These are phyloP conservation scores for Phytopythium kandeliae DNA, from an alignment of 352 stramenopile genomes.

Conservation along the genomic window DNA sequence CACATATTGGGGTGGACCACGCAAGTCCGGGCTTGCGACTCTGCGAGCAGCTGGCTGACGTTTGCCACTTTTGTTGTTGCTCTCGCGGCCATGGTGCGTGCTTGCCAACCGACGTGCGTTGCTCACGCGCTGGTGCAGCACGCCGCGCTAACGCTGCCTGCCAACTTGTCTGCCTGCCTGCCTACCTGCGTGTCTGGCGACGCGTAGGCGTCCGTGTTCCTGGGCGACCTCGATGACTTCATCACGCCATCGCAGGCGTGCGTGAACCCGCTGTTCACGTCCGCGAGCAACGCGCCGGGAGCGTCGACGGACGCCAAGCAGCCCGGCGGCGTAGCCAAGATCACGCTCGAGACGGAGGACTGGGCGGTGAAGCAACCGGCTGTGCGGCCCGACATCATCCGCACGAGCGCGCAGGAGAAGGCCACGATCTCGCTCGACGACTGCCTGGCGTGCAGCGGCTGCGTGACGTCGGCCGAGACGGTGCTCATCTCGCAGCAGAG, in stretches of 20 bases:
- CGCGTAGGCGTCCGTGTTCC: constrained; percentile 89
- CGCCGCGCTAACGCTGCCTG: no score
- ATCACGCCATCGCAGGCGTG: constrained; percentile 92
- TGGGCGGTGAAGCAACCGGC: constrained; percentile 34
- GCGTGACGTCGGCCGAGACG: constrained; percentile 97
- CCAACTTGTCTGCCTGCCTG: no score
- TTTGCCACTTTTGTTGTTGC: no score
- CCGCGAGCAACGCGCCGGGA: constrained; percentile 14
- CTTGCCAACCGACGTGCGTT: no score
- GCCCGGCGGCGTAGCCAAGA: constrained; percentile 58
- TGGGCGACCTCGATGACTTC: constrained; percentile 93
- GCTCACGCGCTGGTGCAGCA: no score
- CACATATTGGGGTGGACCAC: no score
- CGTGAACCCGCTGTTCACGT: constrained; percentile 91
- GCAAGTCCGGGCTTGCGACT: no score
- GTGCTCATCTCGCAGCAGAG: constrained; percentile 97
- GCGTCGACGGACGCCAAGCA: not conserved
- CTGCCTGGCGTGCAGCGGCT: constrained; percentile 96
- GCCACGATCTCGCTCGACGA: constrained; percentile 94
- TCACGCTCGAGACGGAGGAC: constrained; percentile 71
- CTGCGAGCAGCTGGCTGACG: no score
- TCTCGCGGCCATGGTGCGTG: no score
- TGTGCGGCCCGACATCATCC: constrained; percentile 73
- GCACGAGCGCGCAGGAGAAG: constrained; percentile 67
- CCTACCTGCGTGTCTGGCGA: no score